phyloP scores from a whole-genome alignment of 2,329 filamentous ascomycete species.

The Diplodia corticola region DNA sequence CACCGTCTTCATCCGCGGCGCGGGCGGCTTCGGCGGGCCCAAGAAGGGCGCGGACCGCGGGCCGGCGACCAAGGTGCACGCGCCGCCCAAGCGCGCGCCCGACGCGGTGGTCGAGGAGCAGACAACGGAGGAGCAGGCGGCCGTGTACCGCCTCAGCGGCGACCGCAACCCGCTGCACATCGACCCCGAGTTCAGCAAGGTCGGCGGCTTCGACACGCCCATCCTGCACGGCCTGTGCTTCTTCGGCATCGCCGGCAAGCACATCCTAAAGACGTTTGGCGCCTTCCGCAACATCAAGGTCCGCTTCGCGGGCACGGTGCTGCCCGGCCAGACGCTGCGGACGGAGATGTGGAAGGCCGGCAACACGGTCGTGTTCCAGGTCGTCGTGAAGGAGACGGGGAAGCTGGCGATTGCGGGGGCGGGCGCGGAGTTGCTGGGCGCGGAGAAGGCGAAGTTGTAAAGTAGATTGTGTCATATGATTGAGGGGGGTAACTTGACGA shows the following conservation, averaged over 20 bases:
- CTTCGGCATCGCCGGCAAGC: conserved; percentile 89
- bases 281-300: conserved; percentile 90
- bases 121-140: conserved; percentile 88
- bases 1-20: conserved; percentile 88
- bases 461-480: not conserved
- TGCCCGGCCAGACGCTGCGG: conserved; percentile 82
- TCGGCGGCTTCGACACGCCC: conserved; percentile 90
- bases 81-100: conserved; percentile 66
- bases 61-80: conserved; percentile 75
- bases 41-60: conserved; percentile 77
- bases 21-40: conserved; percentile 84
- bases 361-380: conserved; percentile 78
- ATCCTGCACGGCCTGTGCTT: conserved; percentile 97
- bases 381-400: conserved; percentile 87
- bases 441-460: conserved; percentile 37
- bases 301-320: conserved; percentile 80
- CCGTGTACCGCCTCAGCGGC: conserved; percentile 87
- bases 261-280: conserved; percentile 52
- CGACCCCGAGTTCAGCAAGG: conserved; percentile 89
- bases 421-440: conserved; percentile 70
- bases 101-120: conserved; percentile 82
- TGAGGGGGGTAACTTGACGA: not conserved
- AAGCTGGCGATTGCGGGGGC: conserved; percentile 83
- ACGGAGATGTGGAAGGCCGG: conserved; percentile 78
- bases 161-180: conserved; percentile 97